These are phyloP conservation scores for Medicago ruthenica DNA, from an alignment of 306 rosid species.

Conservation along the genomic window DNA sequence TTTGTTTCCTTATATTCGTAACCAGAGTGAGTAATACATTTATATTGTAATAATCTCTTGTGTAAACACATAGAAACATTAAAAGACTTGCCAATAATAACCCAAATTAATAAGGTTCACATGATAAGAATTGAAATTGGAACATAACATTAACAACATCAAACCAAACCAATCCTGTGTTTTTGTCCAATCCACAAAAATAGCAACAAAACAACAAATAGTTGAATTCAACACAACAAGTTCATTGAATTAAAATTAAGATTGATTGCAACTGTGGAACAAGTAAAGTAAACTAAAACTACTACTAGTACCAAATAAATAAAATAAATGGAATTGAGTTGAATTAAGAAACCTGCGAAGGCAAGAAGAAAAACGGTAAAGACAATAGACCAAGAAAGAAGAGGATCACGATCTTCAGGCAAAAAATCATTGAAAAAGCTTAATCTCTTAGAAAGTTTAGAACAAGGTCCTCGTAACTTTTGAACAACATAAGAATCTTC, in stretches of 20 bases:
- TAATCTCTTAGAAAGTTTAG: slow-evolving; percentile 65
- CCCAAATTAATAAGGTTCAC: slow-evolving; percentile 1
- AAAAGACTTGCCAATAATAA: background rate
- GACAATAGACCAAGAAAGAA: slow-evolving; percentile 85
- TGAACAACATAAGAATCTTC: slow-evolving; percentile 67
- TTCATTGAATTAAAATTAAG: background rate
- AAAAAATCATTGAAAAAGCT: slow-evolving; percentile 74
- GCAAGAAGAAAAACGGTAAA: slow-evolving; percentile 79
- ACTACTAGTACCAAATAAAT: background rate
- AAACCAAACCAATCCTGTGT: background rate
- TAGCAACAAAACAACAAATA: background rate
- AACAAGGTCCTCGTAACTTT: slow-evolving; percentile 72
- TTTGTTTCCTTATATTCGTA: no score
- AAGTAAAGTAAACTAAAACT: slow-evolving; percentile 7
- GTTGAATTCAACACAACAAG: background rate
- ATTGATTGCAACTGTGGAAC: background rate
- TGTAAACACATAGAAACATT: background rate
- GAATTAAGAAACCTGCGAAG: slow-evolving; percentile 59
- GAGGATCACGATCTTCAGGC: slow-evolving; percentile 98
- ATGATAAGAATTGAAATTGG: background rate
- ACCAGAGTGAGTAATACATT: no score
- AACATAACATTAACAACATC: slow-evolving; percentile 11
- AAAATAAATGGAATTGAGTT: background rate
- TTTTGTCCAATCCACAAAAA: background rate
- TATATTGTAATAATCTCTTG: background rate